These are phyloP conservation scores for Zygoascus meyerae DNA, from an alignment of 1,139 yeast species.

Conservation along the genomic window DNA sequence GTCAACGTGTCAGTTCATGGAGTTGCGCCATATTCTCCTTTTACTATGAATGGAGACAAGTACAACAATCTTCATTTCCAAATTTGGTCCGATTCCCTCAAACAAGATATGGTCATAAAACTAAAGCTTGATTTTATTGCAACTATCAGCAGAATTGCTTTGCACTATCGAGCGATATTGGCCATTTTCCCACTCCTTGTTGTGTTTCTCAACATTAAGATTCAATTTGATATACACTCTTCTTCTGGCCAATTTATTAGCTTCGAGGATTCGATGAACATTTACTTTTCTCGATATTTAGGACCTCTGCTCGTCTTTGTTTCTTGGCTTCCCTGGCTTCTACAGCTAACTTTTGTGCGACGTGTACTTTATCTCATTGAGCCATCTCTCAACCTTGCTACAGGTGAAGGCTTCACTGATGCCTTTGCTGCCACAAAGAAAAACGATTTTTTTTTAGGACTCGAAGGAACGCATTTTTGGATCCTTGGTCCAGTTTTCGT, in stretches of 20 bases:
- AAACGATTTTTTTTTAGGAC: slow-evolving; percentile 53
- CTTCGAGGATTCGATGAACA: slow-evolving; percentile 44
- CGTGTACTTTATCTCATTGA: slow-evolving; percentile 34
- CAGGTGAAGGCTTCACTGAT: slow-evolving; percentile 23
- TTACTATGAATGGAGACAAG: slow-evolving; percentile 22
- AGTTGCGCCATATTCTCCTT: slow-evolving; percentile 75
- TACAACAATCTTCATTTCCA: slow-evolving; percentile 33
- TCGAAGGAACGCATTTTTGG: slow-evolving; percentile 53
- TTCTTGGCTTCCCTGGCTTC: slow-evolving; percentile 40
- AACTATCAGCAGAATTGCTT: slow-evolving; percentile 33
- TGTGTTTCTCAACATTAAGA: slow-evolving; percentile 22
- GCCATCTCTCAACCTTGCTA: slow-evolving; percentile 24
- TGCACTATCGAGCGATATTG: slow-evolving; percentile 32
- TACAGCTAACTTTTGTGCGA: slow-evolving; percentile 16
- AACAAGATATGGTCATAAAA: slow-evolving; percentile 12
- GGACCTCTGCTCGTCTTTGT: slow-evolving; percentile 24
- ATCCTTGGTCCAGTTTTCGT: slow-evolving; percentile 56
- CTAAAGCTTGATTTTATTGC: slow-evolving; percentile 34
- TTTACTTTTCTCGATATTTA: slow-evolving; percentile 30
- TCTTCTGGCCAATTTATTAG: slow-evolving; percentile 43
- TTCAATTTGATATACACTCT: slow-evolving; percentile 27
- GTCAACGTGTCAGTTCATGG: slow-evolving; percentile 54
- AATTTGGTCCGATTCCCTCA: slow-evolving; percentile 30
- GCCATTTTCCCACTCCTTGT: slow-evolving; percentile 31
- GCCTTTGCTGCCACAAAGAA: slow-evolving; percentile 23